Base-by-base conservation (phyloP, 306 rosid genomes). In the Alnus glutinosa region DNA sequence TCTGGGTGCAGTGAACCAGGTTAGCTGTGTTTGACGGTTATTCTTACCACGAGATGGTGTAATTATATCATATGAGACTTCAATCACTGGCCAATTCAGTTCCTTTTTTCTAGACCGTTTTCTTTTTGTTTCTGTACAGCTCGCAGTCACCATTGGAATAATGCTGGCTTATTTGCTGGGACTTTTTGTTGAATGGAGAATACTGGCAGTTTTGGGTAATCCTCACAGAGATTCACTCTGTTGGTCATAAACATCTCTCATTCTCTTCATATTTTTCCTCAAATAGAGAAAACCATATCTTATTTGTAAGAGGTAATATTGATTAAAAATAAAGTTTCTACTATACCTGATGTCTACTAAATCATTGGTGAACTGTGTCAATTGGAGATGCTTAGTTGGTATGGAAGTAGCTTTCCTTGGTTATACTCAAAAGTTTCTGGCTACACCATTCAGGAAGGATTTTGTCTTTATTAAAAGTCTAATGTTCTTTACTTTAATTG, bases 91-190 rank as follows among this genome's bases (percentile, higher is more conserved):
- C 63, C 75, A 37, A 49, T 47, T 48, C 15, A 23, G 49, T 46
- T 70, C 14, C 2, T 59, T 37, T 62, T 37, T 76, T 59, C 28
- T 7, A 2, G 28, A 59, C 12, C 66, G 36, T 80, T 14, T 68
- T 54, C 74, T 49, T 73, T 5, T 72, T 76, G 34, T 80, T 75
- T 49, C 75, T 78, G 39, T 80, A 77, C 71, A 95, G 99, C 99
- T 93, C 64, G 88, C 99, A 69, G 96, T 95, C 84, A 95, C 99
- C 70, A 71, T 87, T 76, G 99, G 98, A 82, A 95, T 93, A 78
- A 73, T 95, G 98, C 84, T 95, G 85, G 96, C 98, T 82, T 95
- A 93, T 88, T 77, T 93, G 86, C 91, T 95, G 44, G 99, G 99
- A 73, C 87, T 95, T 77, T 95, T 95, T 85, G 97, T 93, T 83